Percentiles rank a stretch among this genome's conserved stretches.
phyloP scores from a whole-genome alignment of 2,329 filamentous ascomycete genomes.

The Claviceps sp. region DNA sequence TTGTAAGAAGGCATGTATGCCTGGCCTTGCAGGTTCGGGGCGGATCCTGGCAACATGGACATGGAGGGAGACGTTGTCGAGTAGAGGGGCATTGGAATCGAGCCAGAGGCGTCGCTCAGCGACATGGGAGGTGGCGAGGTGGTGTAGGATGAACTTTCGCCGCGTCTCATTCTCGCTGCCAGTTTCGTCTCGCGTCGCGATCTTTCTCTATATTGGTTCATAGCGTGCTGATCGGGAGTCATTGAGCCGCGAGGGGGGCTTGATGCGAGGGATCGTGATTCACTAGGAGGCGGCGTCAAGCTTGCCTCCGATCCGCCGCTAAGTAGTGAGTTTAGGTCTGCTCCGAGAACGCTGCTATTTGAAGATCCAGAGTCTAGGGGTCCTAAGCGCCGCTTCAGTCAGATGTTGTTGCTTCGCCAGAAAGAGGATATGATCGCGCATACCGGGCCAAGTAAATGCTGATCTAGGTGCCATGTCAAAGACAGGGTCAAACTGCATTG shows the following conservation, averaged over 20 bases:
- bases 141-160: slow-evolving; percentile 32
- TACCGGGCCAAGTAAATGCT: slow-evolving; percentile 38
- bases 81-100: slow-evolving; percentile 35
- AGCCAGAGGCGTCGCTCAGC: slow-evolving; percentile 26
- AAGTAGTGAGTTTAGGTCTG: slow-evolving; percentile 33
- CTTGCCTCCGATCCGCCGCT: slow-evolving; percentile 32
- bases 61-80: slow-evolving; percentile 34
- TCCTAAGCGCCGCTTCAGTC: slow-evolving; percentile 10
- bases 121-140: slow-evolving; percentile 22
- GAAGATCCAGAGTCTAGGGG: slow-evolving; percentile 22
- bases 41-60: slow-evolving; percentile 36
- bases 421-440: slow-evolving; percentile 3
- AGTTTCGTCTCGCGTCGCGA: slow-evolving; percentile 45
- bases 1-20: slow-evolving; percentile 39
- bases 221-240: slow-evolving; percentile 46
- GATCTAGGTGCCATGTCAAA: slow-evolving; percentile 39
- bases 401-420: background rate
- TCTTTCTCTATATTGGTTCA: slow-evolving; percentile 48
- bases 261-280: slow-evolving; percentile 39
- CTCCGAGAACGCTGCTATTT: slow-evolving; percentile 25
- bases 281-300: slow-evolving; percentile 32
- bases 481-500: slow-evolving; percentile 36
- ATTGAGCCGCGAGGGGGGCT: slow-evolving; percentile 43
- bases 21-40: slow-evolving; percentile 27
- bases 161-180: slow-evolving; percentile 34